These are phyloP conservation scores for Podila epicladia DNA, from an alignment of 192 early-diverging fungal genomes.

Conservation along the genomic window DNA sequence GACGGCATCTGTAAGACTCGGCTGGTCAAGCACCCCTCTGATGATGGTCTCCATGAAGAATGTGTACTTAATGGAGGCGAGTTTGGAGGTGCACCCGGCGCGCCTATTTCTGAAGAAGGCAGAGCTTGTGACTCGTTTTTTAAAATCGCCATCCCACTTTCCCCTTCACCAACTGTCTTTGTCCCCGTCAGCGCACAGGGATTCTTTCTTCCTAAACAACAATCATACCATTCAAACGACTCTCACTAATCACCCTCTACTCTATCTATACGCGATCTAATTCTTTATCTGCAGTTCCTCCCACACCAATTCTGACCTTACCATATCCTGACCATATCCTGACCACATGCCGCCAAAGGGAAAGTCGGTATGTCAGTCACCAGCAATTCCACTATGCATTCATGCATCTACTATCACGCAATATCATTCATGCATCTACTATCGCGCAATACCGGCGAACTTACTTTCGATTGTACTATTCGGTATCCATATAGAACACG, in stretches of 20 bases:
- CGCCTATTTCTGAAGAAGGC: too few species aligned
- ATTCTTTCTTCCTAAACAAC: too few species aligned
- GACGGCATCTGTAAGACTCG: constrained; percentile 11
- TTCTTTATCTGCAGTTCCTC: neutral
- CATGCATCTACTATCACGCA: neutral
- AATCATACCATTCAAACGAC: too few species aligned
- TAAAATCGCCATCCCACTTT: too few species aligned
- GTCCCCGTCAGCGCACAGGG: too few species aligned
- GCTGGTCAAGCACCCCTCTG: constrained; percentile 18
- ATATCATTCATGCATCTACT: neutral
- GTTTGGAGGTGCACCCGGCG: neutral
- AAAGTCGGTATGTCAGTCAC: constrained; percentile 9
- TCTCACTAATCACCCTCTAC: neutral
- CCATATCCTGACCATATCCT: neutral
- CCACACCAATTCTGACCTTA: neutral
- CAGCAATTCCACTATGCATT: neutral
- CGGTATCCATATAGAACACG: constrained; percentile 8
- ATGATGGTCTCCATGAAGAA: constrained; percentile 38
- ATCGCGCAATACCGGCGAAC: neutral
- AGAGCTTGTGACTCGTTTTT: too few species aligned
- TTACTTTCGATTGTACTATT: neutral
- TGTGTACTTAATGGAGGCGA: neutral
- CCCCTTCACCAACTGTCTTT: too few species aligned
- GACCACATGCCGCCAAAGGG: constrained; percentile 34
- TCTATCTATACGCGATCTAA: neutral